phyloP scores from a whole-genome alignment of 176 grass and related monocot genomes.

The Carex littledalei region DNA sequence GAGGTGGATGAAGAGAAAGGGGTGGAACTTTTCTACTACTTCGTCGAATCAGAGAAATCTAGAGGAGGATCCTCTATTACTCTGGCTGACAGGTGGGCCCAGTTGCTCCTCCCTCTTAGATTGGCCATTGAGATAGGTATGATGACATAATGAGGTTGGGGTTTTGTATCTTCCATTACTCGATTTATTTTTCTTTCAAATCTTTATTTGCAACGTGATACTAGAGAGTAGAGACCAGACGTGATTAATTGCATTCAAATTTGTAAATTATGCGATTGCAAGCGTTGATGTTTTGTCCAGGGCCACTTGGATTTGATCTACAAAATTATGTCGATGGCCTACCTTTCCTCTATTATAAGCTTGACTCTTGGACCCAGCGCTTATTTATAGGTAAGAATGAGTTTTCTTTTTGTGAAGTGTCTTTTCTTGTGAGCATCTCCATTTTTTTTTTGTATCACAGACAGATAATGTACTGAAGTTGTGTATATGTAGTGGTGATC shows the following conservation, averaged over 20 bases:
- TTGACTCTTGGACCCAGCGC: conserved; percentile 51
- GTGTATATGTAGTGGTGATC: conserved; percentile 53
- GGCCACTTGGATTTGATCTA: conserved; percentile 46
- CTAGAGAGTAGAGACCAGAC: too few relatives aligned
- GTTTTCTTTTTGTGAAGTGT: neutral
- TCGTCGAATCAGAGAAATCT: conserved; percentile 49
- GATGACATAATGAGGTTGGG: neutral
- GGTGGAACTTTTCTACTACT: conserved; percentile 50
- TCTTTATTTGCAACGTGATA: too few relatives aligned
- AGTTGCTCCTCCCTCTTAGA: conserved; percentile 40
- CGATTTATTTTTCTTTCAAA: too few relatives aligned
- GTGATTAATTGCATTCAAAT: too few relatives aligned
- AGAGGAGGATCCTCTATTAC: conserved; percentile 35
- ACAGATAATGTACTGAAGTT: neutral
- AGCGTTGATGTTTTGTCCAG: conserved; percentile 9
- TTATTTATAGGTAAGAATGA: too few relatives aligned
- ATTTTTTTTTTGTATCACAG: neutral
- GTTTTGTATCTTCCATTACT: neutral
- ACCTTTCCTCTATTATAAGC: conserved; percentile 42
- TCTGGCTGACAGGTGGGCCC: conserved; percentile 60
- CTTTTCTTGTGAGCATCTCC: neutral
- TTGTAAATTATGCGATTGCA: too few relatives aligned
- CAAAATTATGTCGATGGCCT: conserved; percentile 23
- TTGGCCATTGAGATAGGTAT: conserved; percentile 47
- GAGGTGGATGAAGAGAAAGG: conserved; percentile 44